These are phyloP conservation scores for Mallotus repandus DNA, from an alignment of 441 rosid genomes.

Conservation along the genomic window DNA sequence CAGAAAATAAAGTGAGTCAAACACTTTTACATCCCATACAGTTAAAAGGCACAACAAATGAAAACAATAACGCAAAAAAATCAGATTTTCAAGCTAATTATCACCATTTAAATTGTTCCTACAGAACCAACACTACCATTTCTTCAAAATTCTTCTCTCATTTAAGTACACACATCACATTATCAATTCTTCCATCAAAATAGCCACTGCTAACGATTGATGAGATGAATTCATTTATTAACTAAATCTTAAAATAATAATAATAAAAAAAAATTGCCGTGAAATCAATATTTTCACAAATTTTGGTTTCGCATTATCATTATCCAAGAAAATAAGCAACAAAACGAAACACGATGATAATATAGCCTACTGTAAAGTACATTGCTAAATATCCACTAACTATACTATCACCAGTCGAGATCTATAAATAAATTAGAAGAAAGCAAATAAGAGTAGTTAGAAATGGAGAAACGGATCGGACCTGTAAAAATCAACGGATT, in stretches of 20 bases:
- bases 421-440: neutral
- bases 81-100: neutral
- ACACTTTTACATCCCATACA: neutral
- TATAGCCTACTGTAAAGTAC: neutral
- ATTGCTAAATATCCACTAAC: too few species aligned
- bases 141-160: neutral
- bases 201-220: too few species aligned
- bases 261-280: neutral
- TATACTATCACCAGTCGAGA: too few species aligned
- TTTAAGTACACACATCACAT: neutral
- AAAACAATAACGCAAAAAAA: neutral
- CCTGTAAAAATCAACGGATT: slow-evolving; percentile 97
- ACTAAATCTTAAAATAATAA: neutral
- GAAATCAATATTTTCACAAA: neutral
- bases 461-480: slow-evolving; percentile 36
- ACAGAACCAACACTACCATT: neutral
- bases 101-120: too few species aligned
- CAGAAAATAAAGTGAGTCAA: slow-evolving; percentile 19
- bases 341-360: neutral
- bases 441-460: neutral
- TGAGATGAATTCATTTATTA: too few species aligned
- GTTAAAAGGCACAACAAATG: neutral
- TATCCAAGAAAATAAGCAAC: neutral
- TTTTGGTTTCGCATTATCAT: neutral
- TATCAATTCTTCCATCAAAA: neutral